Conservation (phyloP, 768 basidiomycete genomes). For the Podaxis carcinomalis region DNA sequence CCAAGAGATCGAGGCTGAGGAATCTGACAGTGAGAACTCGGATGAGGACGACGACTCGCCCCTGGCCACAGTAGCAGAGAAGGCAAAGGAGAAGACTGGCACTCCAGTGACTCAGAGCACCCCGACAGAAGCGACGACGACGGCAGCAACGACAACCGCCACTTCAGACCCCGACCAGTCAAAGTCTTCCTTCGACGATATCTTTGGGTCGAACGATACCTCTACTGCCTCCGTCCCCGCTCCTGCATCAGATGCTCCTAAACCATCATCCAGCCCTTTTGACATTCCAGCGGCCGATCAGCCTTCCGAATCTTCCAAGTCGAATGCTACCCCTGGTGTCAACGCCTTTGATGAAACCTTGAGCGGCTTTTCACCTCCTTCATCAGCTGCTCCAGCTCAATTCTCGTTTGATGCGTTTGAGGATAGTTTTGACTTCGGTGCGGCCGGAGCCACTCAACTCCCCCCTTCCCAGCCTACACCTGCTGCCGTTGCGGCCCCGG, state of each 20-base stretch:
- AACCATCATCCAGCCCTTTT: constrained; percentile 9
- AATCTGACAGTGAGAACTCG: constrained; percentile 38
- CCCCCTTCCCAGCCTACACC: neutral
- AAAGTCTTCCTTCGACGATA: constrained; percentile 47
- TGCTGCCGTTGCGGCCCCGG: neutral
- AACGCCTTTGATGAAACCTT: constrained; percentile 77
- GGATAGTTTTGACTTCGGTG: constrained; percentile 60
- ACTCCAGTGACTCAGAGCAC: constrained; percentile 13
- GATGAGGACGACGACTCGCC: constrained; percentile 37
- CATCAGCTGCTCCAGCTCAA: constrained; percentile 29
- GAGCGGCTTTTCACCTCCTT: constrained; percentile 42
- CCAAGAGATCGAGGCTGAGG: constrained; percentile 54
- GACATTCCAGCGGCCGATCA: constrained; percentile 3
- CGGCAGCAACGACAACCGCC: constrained; percentile 4
- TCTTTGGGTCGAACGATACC: constrained; percentile 35
- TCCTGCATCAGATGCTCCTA: constrained; percentile 19
- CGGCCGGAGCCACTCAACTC: constrained; percentile 20
- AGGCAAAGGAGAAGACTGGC: neutral
- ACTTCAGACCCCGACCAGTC: neutral
- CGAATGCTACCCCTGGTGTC: constrained; percentile 36
- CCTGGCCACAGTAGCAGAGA: constrained; percentile 25
- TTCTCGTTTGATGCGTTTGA: constrained; percentile 65
- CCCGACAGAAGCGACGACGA: constrained; percentile 13
- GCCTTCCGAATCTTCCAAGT: neutral
- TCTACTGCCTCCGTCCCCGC: constrained; percentile 17